Evolutionary conservation across 257 asterid species (phyloP), one percentile per base, ranked within the genome.

Genomic region (Buddleja alternifolia): DNA sequence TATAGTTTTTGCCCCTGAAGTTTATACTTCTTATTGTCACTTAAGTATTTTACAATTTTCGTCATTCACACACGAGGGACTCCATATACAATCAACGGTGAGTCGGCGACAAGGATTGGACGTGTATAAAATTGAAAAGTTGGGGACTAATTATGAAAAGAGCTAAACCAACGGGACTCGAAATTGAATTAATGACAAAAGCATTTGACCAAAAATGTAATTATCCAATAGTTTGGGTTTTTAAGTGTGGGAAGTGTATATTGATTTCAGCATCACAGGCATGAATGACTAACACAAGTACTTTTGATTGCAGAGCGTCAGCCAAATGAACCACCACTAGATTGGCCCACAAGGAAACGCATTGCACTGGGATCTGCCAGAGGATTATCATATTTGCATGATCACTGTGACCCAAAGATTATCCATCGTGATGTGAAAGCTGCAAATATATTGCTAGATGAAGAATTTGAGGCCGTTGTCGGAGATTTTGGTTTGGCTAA

Each of bases 401-500:
- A 83, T 62, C 88, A 83, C 65, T 83, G 88, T 54, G 88, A 83
- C 69, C 88, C 88, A 4, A 81, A 83, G 74, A 83, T 83, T 19
- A 83, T 83, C 54, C 89, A 83, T 12, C 84, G 89, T 0, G 89
- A 83, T 50, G 89, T 83, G 55, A 83, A 83, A 52, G 89, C 89
- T 19, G 89, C 89, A 7, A 83, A 83, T 65, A 83, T 83, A 73
- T 59, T 83, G 53, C 61, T 83, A 56, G 89, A 83, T 7, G 89
- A 83, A 64, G 89, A 78, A 76, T 83, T 83, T 63, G 89, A 83
- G 72, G 89, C 89, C 0, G 89, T 83, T 0, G 89, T 83, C 4
- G 89, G 89, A 56, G 89, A 83, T 71, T 83, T 83, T n/a, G 89
- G 89, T 39, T 65, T 83, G 78, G 89, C 89, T 68, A 83, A 81